Conservation (phyloP, 768 basidiomycete species). For the Lyophyllum shimeji region DNA sequence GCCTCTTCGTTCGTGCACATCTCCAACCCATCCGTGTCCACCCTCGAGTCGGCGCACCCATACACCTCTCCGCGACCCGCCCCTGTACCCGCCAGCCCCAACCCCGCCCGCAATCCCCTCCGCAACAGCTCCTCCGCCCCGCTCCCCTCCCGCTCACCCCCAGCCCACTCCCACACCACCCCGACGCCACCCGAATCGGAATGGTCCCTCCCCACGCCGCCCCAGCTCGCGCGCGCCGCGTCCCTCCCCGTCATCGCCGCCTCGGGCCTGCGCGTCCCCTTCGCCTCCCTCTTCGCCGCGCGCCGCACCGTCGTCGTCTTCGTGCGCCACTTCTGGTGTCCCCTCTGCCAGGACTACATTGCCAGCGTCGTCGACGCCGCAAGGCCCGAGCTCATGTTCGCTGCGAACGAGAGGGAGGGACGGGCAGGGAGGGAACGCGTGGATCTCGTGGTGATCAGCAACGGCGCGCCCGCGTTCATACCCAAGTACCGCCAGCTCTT, state of each 20-base stretch:
- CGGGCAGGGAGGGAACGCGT: constrained; percentile 30
- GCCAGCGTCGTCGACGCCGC: constrained; percentile 47
- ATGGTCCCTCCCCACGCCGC: constrained; percentile 49
- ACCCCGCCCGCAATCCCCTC: neutral
- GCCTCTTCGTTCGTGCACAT: constrained; percentile 22
- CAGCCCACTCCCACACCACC: neutral
- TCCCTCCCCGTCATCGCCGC: constrained; percentile 64
- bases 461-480: constrained; percentile 77
- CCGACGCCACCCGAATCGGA: constrained; percentile 30
- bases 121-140: neutral
- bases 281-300: constrained; percentile 62
- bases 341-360: constrained; percentile 87
- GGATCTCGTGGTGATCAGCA: constrained; percentile 72
- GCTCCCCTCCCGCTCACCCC: neutral
- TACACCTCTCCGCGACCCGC: constrained; percentile 19
- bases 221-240: constrained; percentile 62
- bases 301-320: constrained; percentile 73
- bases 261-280: constrained; percentile 62
- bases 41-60: constrained; percentile 26
- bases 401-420: constrained; percentile 16
- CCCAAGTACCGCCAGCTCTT: constrained; percentile 79
- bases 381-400: constrained; percentile 43
- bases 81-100: neutral
- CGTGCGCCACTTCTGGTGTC: constrained; percentile 90
- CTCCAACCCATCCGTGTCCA: constrained; percentile 21